phyloP scores from a whole-genome alignment of 345 rosid species.

The Diplotaxis tenuifolia region DNA sequence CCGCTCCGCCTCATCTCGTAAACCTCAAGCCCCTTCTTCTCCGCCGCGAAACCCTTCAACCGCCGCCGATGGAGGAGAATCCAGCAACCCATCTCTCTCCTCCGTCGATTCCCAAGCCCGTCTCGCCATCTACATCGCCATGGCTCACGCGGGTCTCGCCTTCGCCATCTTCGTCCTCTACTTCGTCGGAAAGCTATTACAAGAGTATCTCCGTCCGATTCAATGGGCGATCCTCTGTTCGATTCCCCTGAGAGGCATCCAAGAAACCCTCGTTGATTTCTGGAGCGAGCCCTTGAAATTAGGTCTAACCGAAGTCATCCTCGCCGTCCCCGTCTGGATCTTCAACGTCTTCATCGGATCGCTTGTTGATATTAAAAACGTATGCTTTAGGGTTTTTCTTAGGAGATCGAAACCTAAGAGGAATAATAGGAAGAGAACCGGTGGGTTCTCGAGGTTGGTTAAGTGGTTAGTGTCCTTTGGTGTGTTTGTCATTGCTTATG shows the following conservation, averaged over 20 bases:
- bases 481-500: conserved; percentile 77
- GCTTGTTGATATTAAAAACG: conserved; percentile 67
- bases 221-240: conserved; percentile 97
- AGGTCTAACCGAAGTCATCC: conserved; percentile 88
- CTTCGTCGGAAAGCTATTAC: conserved; percentile 68
- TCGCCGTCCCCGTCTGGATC: conserved; percentile 78
- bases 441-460: conserved; percentile 70
- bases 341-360: conserved; percentile 72
- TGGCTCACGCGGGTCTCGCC: conserved; percentile 96
- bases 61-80: conserved; percentile 3
- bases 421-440: conserved; percentile 34
- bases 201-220: conserved; percentile 82
- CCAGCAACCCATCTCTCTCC: conserved; percentile 36
- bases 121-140: conserved; percentile 90
- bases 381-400: conserved; percentile 49
- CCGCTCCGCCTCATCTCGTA: conserved; percentile 73
- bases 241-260: conserved; percentile 85
- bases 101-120: conserved; percentile 76
- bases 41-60: conserved; percentile 18
- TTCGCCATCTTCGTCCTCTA: conserved; percentile 62
- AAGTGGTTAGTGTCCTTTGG: conserved; percentile 79
- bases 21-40: conserved; percentile 49
- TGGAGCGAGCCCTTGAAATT: conserved; percentile 76
- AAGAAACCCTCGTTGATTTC: conserved; percentile 77
- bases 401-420: conserved; percentile 51